A percentile compares a stretch with the other conserved stretches of the same genome.
Evolutionary conservation across 2,329 filamentous ascomycete genomes (phyloP).

Genomic region (Aulographum hederae): DNA sequence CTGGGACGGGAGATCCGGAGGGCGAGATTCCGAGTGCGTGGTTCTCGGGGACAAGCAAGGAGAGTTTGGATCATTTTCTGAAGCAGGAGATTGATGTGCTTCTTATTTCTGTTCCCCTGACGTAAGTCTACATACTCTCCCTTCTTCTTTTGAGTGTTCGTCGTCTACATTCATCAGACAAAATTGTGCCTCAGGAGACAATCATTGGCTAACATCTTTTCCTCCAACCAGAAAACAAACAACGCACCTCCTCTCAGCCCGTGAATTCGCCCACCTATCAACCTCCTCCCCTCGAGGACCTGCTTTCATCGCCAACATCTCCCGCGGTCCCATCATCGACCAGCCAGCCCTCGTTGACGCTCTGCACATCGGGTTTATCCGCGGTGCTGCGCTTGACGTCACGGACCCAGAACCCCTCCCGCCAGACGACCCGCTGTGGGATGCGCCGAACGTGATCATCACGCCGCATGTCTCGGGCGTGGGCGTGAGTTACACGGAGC

Average conservation of each 20-base stretch:
- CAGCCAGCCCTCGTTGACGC: slow-evolving; percentile 44
- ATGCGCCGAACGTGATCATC: slow-evolving; percentile 47
- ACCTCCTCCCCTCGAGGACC: too few species aligned
- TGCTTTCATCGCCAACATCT: slow-evolving; percentile 54
- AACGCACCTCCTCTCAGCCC: not conserved
- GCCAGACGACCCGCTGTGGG: slow-evolving; percentile 49
- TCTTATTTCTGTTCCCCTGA: slow-evolving; percentile 38
- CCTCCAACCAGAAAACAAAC: too few species aligned
- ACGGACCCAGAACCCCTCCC: slow-evolving; percentile 66
- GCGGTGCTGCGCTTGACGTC: slow-evolving; percentile 59
- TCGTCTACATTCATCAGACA: not conserved
- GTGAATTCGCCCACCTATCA: not conserved
- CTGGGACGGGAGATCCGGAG: slow-evolving; percentile 43
- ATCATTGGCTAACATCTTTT: not conserved
- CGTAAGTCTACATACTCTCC: slow-evolving; percentile 21
- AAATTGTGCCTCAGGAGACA: not conserved
- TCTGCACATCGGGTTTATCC: slow-evolving; percentile 34
- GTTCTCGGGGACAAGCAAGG: slow-evolving; percentile 36
- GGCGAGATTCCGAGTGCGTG: slow-evolving; percentile 35
- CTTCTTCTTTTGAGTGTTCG: not conserved
- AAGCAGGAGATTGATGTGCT: slow-evolving; percentile 37
- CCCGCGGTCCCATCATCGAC: slow-evolving; percentile 44
- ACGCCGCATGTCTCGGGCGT: slow-evolving; percentile 46
- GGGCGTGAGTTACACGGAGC: slow-evolving; percentile 34
- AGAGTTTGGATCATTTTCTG: slow-evolving; percentile 33